Percentiles rank a stretch among this genome's conserved stretches.
Evolutionary conservation across 495 filamentous ascomycete genomes (phyloP).

Genomic region (Astrothelium subdiscretum): DNA sequence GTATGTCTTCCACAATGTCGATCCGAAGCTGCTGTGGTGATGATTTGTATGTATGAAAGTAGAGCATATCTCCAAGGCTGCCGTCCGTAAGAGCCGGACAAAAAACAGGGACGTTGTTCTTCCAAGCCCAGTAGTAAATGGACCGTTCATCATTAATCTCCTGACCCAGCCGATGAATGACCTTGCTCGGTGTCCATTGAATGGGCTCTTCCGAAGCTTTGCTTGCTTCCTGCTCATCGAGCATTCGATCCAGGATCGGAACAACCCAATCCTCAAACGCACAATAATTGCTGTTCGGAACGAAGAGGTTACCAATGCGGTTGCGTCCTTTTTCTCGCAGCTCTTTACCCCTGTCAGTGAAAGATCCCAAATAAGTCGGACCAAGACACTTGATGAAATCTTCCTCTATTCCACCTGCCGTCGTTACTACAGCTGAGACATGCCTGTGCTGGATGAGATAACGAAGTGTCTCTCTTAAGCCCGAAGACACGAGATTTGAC

Average conservation of each 20-base stretch:
- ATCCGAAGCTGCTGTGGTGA: conserved; percentile 67
- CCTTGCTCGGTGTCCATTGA: conserved; percentile 80
- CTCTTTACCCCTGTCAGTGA: conserved; percentile 58
- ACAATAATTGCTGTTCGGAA: conserved; percentile 95
- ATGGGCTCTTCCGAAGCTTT: conserved; percentile 51
- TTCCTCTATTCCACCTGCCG: conserved; percentile 94
- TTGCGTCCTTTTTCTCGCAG: conserved; percentile 79
- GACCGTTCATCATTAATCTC: conserved; percentile 85
- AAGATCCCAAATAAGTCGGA: conserved; percentile 82
- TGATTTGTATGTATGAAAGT: conserved; percentile 86
- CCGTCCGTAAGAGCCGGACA: conserved; percentile 94
- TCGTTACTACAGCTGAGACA: conserved; percentile 84
- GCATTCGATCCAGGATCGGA: conserved; percentile 80
- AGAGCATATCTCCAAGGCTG: conserved; percentile 90
- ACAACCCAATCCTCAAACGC: conserved; percentile 95
- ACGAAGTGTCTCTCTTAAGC: conserved; percentile 78
- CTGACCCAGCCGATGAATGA: conserved; percentile 74
- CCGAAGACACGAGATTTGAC: conserved; percentile 92
- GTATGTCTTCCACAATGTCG: conserved; percentile 83
- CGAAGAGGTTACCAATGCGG: conserved; percentile 90
- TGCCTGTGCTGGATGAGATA: conserved; percentile 87
- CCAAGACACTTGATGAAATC: conserved; percentile 96
- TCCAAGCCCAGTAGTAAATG: conserved; percentile 89
- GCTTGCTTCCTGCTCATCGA: conserved; percentile 79
- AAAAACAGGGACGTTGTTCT: conserved; percentile 91